Base-by-base conservation (phyloP, 768 basidiomycete genomes). In the Lentinula edodes region DNA sequence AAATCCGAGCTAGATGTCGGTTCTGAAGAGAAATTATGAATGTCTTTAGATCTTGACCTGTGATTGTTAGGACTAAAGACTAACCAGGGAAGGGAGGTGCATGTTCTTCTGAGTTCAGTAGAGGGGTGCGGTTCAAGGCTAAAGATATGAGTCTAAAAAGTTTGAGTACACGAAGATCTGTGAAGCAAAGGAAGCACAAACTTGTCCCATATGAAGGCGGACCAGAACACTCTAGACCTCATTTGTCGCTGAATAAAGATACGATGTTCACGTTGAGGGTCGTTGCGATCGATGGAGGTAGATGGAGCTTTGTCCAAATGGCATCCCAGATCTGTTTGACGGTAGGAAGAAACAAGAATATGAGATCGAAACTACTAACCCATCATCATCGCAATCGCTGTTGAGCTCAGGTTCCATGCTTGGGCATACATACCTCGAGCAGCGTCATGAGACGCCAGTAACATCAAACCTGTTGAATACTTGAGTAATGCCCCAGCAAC, bases 131-230 rank as follows among this genome's bases (percentile, higher is more conserved):
- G 23, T 58, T 62, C 23, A 62, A 13, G 3, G 61, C 54, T 20
- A 62, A 34, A n/a, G 61, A 62, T 36, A 62, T 58, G n/a, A 58
- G 43, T 28, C 61, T 62, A 48, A 34, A 39, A n/a, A 52, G 16
- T 4, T 60, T 7, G 35, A 43, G 8, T 4, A 50, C 9, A 16
- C 16, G 1, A 56, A 38, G 20, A 15, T 4, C 16, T 20, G 38
- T 18, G 39, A 18, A 38, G 10, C 32, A 45, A 16, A 51, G 1
- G 48, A 46, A 35, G 28, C 15, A 46, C 54, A 28, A 7, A 62
- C 61, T 62, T 62, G 56, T 62, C 61, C 61, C 61, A 62, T n/a
- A 54, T 51, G 48, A 62, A 62, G 35, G 56, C 16, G 28, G 56
- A 52, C 61, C 61, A 62, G 32, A 62, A 62, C 12, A 62, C n/a